Conservation (phyloP, 148 eudicot species). For the Camellia granthamiana region DNA sequence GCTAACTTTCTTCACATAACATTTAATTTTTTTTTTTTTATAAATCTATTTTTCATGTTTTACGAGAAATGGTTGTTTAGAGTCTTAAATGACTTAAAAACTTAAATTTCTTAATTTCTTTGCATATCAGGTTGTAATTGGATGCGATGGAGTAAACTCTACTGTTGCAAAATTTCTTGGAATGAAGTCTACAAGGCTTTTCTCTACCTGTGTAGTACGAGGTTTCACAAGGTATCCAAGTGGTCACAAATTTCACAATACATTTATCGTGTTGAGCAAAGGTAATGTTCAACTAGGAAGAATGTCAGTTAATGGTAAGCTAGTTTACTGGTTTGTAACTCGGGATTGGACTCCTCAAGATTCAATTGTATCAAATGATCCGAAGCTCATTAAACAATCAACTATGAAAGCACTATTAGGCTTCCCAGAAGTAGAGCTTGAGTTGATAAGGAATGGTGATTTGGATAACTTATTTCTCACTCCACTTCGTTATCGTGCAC, state of each 20-base stretch:
- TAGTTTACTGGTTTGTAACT: conserved; percentile 17
- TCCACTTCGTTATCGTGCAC: conserved; percentile 11
- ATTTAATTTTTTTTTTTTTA: too few relatives aligned
- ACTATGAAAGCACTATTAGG: conserved; percentile 10
- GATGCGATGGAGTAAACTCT: conserved; percentile 21
- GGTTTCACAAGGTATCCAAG: not conserved
- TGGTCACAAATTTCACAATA: not conserved
- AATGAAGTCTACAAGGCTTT: conserved; percentile 15
- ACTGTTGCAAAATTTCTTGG: conserved; percentile 6
- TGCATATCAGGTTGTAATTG: conserved; percentile 6
- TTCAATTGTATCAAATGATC: conserved; percentile 13
- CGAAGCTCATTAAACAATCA: conserved; percentile 10
- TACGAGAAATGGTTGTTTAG: too few relatives aligned
- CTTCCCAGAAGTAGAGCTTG: conserved; percentile 15
- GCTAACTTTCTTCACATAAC: too few relatives aligned
- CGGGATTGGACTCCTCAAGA: conserved; percentile 19
- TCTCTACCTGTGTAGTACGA: conserved; percentile 7
- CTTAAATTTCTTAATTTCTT: too few relatives aligned
- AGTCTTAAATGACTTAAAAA: too few relatives aligned
- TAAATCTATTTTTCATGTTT: too few relatives aligned
- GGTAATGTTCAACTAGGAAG: conserved; percentile 13
- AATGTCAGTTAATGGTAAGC: conserved; percentile 5
- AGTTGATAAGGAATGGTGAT: conserved; percentile 2
- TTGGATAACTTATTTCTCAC: conserved; percentile 9
- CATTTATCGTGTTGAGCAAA: not conserved